These are phyloP conservation scores for Neobulgaria alba DNA, from an alignment of 2,329 filamentous ascomycete genomes.

Conservation along the genomic window DNA sequence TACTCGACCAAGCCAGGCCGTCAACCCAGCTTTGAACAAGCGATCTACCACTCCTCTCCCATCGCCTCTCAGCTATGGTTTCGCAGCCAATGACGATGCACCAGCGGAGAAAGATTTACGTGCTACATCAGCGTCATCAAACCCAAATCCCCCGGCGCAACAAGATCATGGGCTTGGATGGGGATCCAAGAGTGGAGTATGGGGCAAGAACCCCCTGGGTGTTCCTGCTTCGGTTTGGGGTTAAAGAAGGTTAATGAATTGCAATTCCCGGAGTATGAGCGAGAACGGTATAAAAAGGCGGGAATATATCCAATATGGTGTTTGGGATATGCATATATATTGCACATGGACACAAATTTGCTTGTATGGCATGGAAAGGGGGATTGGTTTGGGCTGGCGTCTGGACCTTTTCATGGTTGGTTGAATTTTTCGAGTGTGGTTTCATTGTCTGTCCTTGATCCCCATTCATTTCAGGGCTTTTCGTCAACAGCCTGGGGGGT, in stretches of 20 bases:
- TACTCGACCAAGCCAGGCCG: slow-evolving; percentile 62
- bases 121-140: slow-evolving; percentile 49
- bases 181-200: slow-evolving; percentile 69
- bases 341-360: slow-evolving; percentile 7
- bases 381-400: slow-evolving; percentile 7
- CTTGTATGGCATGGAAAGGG: slow-evolving; percentile 8
- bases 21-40: slow-evolving; percentile 51
- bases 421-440: not conserved
- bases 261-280: slow-evolving; percentile 2
- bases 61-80: slow-evolving; percentile 76
- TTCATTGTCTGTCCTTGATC: too few relatives aligned
- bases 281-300: slow-evolving; percentile 10
- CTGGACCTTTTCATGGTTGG: slow-evolving; percentile 5
- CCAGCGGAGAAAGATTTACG: slow-evolving; percentile 28
- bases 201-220: slow-evolving; percentile 76
- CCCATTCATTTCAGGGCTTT: too few relatives aligned
- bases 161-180: slow-evolving; percentile 50
- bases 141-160: slow-evolving; percentile 36
- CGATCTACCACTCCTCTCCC: slow-evolving; percentile 83
- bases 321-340: slow-evolving; percentile 18
- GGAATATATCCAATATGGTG: slow-evolving; percentile 14
- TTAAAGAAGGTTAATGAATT: slow-evolving; percentile 35
- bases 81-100: slow-evolving; percentile 46
- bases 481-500: too few relatives aligned
- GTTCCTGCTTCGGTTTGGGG: slow-evolving; percentile 94